Evolutionary conservation across 148 eudicot species (phyloP).

Genomic region (Amaranthus cruentus): DNA sequence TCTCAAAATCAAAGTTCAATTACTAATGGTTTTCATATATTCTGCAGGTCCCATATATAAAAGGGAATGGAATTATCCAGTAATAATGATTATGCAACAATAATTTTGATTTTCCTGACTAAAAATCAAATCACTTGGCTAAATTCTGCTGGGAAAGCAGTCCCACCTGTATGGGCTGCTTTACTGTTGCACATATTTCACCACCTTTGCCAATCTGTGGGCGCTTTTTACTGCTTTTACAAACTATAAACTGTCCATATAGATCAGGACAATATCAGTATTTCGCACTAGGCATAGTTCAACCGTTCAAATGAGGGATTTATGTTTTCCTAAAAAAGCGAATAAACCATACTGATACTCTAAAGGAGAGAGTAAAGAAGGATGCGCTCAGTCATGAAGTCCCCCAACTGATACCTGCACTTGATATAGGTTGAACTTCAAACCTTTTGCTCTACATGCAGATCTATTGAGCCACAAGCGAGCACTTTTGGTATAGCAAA

Average conservation of each 20-base stretch:
- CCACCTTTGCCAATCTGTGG: slow-evolving; percentile 18
- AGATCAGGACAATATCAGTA: neutral
- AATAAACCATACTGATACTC: too few species aligned
- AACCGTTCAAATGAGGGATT: too few species aligned
- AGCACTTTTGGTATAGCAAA: too few species aligned
- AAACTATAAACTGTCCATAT: neutral
- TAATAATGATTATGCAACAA: neutral
- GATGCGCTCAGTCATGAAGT: too few species aligned
- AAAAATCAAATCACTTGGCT: neutral
- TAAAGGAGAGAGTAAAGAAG: too few species aligned
- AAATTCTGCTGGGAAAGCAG: neutral
- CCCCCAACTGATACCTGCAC: too few species aligned
- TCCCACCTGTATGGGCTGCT: slow-evolving; percentile 7
- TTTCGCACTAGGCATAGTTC: too few species aligned
- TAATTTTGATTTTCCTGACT: neutral
- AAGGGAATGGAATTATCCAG: neutral
- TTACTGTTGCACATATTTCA: slow-evolving; percentile 8
- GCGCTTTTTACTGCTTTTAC: neutral
- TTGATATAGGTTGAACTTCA: too few species aligned
- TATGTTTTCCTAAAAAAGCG: too few species aligned
- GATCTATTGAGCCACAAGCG: too few species aligned
- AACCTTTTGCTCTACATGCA: too few species aligned
- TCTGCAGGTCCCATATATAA: neutral
- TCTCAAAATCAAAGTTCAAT: neutral
- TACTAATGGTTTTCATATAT: neutral